Conservation (phyloP, 78 protist genomes). For the Protostelium mycophagum region DNA sequence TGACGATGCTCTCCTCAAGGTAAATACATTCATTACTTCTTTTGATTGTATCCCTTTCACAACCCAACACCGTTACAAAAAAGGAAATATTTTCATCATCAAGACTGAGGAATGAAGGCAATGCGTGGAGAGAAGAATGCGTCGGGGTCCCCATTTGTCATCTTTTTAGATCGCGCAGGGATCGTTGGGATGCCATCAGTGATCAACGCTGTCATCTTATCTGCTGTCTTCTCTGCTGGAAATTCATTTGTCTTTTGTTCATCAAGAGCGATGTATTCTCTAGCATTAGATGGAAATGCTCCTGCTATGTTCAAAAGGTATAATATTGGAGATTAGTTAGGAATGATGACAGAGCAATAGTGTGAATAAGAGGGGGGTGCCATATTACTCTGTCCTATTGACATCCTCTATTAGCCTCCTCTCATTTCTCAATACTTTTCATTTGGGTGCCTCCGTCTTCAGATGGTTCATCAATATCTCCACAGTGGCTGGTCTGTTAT, state of each 20-base stretch:
- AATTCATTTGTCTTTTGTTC: not conserved
- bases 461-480: not conserved
- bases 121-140: not conserved
- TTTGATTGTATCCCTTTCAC: too few species aligned
- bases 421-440: not conserved
- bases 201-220: constrained; percentile 8
- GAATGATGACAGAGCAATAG: too few species aligned
- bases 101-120: not conserved
- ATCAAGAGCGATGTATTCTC: not conserved
- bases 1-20: not conserved
- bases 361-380: too few species aligned
- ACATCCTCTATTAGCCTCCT: not conserved
- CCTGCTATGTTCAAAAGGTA: not conserved
- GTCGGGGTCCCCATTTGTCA: not conserved
- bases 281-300: not conserved
- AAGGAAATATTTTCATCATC: too few species aligned
- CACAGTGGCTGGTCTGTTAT: not conserved
- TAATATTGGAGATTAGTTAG: too few species aligned
- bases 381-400: too few species aligned
- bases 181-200: not conserved
- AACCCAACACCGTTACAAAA: too few species aligned
- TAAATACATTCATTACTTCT: not conserved
- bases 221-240: not conserved
- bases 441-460: not conserved
- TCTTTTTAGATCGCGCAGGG: not conserved